Evolutionary conservation across 2,329 filamentous ascomycete species (phyloP).

Genomic region (Venturia asperata): DNA sequence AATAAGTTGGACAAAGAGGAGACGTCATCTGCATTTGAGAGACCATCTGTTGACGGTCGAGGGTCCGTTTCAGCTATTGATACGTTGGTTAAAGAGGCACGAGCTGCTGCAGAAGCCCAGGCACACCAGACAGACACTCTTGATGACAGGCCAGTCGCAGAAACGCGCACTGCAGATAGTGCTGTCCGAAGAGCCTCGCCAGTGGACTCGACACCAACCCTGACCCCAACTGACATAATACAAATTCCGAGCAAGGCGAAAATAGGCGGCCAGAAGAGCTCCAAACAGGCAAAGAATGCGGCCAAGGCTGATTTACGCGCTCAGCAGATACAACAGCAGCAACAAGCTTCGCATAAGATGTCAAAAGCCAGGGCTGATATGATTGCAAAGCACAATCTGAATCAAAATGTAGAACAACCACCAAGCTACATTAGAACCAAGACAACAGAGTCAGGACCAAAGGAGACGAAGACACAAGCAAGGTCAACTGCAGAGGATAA

Average conservation of each 20-base stretch:
- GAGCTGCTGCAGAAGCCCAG: constrained; percentile 6
- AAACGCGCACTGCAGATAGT: neutral
- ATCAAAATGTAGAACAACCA: neutral
- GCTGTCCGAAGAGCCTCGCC: neutral
- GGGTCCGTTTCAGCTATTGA: constrained; percentile 6
- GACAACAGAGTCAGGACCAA: neutral
- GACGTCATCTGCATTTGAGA: neutral
- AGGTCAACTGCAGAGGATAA: neutral
- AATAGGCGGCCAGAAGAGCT: constrained; percentile 3
- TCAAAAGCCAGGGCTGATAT: neutral
- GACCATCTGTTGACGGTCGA: neutral
- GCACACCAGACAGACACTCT: constrained; percentile 6
- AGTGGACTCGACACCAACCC: neutral
- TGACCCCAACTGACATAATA: neutral
- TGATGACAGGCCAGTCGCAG: neutral
- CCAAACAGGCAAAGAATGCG: constrained; percentile 7
- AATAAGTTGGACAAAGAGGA: neutral
- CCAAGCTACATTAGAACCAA: neutral
- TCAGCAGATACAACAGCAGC: neutral
- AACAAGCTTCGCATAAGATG: neutral
- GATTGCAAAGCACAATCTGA: neutral
- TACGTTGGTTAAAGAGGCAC: constrained; percentile 7
- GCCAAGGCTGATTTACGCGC: constrained; percentile 4
- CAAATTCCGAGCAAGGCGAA: constrained; percentile 6
- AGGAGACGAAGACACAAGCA: neutral